Evolutionary conservation across 2,329 filamentous ascomycete species (phyloP).

Genomic region (Ilyonectria robusta): DNA sequence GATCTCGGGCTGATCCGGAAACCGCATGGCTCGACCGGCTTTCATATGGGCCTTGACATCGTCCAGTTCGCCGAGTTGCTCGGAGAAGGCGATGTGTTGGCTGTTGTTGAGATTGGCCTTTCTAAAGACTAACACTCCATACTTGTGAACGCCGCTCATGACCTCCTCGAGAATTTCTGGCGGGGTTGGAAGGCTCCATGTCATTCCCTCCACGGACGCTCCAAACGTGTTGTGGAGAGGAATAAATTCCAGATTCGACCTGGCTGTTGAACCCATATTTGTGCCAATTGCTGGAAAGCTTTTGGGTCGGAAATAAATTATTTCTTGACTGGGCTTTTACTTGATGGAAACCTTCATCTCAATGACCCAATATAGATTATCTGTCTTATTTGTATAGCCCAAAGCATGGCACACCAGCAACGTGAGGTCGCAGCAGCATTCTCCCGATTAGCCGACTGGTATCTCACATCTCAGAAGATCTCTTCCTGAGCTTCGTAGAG

Average conservation of each 20-base stretch:
- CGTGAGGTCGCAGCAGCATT: too few relatives aligned
- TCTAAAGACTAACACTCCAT: slow-evolving; percentile 16
- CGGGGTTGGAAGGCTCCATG: slow-evolving; percentile 5
- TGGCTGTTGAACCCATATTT: not conserved
- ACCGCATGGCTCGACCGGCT: slow-evolving; percentile 15
- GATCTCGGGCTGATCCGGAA: slow-evolving; percentile 18
- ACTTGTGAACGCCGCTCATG: slow-evolving; percentile 5
- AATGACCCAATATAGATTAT: too few relatives aligned
- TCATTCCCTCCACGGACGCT: slow-evolving; percentile 2
- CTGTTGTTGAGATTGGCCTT: slow-evolving; percentile 16
- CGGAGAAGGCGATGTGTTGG: slow-evolving; percentile 18
- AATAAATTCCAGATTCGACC: not conserved
- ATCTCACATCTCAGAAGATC: too few relatives aligned
- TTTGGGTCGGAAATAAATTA: too few relatives aligned
- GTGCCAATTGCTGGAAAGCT: not conserved
- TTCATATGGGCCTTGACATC: slow-evolving; percentile 23
- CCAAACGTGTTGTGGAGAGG: slow-evolving; percentile 6
- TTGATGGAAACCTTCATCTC: too few relatives aligned
- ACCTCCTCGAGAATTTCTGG: not conserved
- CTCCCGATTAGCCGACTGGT: too few relatives aligned
- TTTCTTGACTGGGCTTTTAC: too few relatives aligned
- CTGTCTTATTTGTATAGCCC: too few relatives aligned
- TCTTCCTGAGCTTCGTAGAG: too few relatives aligned
- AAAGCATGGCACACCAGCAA: too few relatives aligned
- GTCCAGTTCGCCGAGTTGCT: slow-evolving; percentile 17